Evolutionary conservation across 2,329 filamentous ascomycete genomes (phyloP), one percentile per base, ranked within the genome.

Genomic region (Pseudomassariella vexata): DNA sequence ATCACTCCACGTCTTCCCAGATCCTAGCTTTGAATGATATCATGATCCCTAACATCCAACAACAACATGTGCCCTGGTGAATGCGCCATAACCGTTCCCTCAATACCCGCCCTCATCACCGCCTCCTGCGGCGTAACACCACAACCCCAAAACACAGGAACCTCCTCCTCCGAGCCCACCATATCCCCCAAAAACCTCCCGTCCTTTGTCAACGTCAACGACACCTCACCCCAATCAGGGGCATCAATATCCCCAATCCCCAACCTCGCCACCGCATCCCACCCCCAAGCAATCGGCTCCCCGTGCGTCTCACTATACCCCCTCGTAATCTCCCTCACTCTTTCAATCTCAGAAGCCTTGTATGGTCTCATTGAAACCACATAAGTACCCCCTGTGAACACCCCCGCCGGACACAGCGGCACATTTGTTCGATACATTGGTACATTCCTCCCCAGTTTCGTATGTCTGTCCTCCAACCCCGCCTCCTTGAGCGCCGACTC

Each of bases 341-440:
- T 49, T 16, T 70, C 64, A 4, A 83, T 49, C 6, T 76, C 66
- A 3, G 56, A 46, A 1, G 40, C 44, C 16, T 47, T 58, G 48
- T 81, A 82, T 2, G 73, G 65, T 24, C 78, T 59, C 78, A 82
- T 82, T 1, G 73, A 79, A 0, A 82, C 76, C 4, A 82, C 73
- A 37, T 68, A 75, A 0, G 65, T 72, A 0, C 59, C 59, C 1
- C 57, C 59, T 0, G 59, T 65, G 47, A 83, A 82, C 8, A 75
- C 63, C 1, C 76, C 77, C 0, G 77, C 65, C 0, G 77, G 68
- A 21, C 63, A 65, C 1, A 82, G 57, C 1, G 71, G 69, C 3
- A 79, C 55, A 4, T 48, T 66, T 0, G 76, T 79, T 11, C 68
- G 59, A 45, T 79, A 83, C 72, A 82, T 82, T 9, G 75, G 58